Conservation (phyloP, 495 filamentous ascomycete species). For the Bryoglossum gracile region DNA sequence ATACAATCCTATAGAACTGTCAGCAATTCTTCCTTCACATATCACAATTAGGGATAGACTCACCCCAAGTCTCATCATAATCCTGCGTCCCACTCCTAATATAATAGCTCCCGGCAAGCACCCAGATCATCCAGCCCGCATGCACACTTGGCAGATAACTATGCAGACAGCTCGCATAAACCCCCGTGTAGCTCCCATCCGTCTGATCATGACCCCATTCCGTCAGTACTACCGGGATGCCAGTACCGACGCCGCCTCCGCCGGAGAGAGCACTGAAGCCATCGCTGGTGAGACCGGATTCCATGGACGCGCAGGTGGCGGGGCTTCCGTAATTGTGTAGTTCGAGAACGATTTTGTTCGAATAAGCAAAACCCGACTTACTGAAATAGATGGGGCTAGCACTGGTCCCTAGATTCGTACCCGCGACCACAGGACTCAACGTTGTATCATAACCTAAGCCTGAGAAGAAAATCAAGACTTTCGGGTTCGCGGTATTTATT, state of each 20-base stretch:
- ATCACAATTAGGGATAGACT: conserved; percentile 23
- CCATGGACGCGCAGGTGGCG: conserved; percentile 28
- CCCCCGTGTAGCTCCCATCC: conserved; percentile 22
- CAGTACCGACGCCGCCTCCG: conserved; percentile 25
- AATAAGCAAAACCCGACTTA: conserved; percentile 28
- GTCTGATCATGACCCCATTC: conserved; percentile 31
- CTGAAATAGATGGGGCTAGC: conserved; percentile 31
- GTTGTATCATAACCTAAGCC: conserved; percentile 53
- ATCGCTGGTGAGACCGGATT: conserved; percentile 25
- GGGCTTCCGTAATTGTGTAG: conserved; percentile 37
- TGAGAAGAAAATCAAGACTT: conserved; percentile 55
- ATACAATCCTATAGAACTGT: conserved; percentile 21
- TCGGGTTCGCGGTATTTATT: conserved; percentile 47
- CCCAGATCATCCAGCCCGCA: conserved; percentile 37
- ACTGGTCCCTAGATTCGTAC: conserved; percentile 17
- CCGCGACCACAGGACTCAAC: conserved; percentile 37
- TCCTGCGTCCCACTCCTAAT: conserved; percentile 35
- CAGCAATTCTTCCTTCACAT: conserved; percentile 23
- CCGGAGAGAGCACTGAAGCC: conserved; percentile 32
- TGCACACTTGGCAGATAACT: conserved; percentile 6
- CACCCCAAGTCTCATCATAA: conserved; percentile 38
- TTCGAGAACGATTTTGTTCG: conserved; percentile 38
- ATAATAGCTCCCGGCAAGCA: conserved; percentile 39
- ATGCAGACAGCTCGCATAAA: conserved; percentile 26
- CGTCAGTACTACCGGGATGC: conserved; percentile 35